Base-by-base conservation (phyloP, 352 stramenopile genomes). In the Phytophthora gonapodyides region DNA sequence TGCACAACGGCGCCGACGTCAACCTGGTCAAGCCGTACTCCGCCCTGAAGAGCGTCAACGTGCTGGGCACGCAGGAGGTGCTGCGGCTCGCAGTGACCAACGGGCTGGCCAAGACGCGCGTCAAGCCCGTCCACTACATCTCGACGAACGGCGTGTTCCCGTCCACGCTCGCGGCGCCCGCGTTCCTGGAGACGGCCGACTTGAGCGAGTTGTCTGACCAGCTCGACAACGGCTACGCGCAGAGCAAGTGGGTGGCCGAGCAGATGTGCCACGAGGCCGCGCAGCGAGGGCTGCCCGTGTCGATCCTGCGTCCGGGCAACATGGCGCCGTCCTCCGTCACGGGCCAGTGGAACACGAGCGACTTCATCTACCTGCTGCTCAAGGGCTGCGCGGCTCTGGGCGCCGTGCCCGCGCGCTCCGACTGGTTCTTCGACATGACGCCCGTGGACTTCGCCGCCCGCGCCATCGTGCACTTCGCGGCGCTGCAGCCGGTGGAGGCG, bases 221-320 rank as follows among this genome's bases (percentile, higher is more conserved):
- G 40, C 59, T 96, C 9, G 77, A 87, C 10, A 93, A 94, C 55
- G 89, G 88, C 15, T 96, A 96, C 61, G 85, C 84, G 13, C 88
- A 97, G 69, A 95, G 79, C 55, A 98, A 98, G 63, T 97, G 92
- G 92, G 89, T 97, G 34, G 83, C 91, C 2, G 92, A 98, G 71
- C 75, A 94, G 52, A 80, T 96, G 64, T 93, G 91, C 33, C 86
- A 78, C 52, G 81, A 94, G 54, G 88, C 87, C 1, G 79, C 78
- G 27, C 75, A 86, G 7, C 71, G 87, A 27, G 90, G 89, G 8
- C 76, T 98, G 10, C 89, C 90, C 2, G 84, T 96, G 24, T 87
- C 89, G 30, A 85, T 96, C 54, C 74, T 98, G 27, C 84, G 92
- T 34, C 91, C 87, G 5, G 92, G 92, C 12, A 98, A 98, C 69